phyloP scores from a whole-genome alignment of 331 rosid species.

The Malus hybrid region DNA sequence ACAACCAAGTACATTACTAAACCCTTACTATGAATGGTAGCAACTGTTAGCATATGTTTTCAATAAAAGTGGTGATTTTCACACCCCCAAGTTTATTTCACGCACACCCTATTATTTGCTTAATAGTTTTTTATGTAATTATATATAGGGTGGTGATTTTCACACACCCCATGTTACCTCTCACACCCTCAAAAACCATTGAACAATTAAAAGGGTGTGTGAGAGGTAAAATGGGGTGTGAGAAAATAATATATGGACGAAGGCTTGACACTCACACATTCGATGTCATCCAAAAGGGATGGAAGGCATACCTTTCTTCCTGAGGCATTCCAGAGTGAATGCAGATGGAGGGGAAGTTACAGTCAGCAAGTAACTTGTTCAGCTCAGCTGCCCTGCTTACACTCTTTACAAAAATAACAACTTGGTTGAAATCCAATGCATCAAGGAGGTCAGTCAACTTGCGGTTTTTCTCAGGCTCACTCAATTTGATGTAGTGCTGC shows the following conservation, averaged over 20 bases:
- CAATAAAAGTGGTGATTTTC: too few species aligned
- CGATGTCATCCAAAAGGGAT: background rate
- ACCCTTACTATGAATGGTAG: background rate
- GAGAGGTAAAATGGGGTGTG: too few species aligned
- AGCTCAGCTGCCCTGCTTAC: conserved; percentile 93
- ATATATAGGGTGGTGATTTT: too few species aligned
- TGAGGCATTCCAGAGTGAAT: conserved; percentile 99
- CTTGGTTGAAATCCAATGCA: conserved; percentile 95
- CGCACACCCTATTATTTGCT: too few species aligned
- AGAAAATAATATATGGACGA: background rate
- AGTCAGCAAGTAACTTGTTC: conserved; percentile 86
- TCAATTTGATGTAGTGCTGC: conserved; percentile 96
- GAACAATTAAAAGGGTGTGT: too few species aligned
- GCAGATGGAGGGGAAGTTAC: conserved; percentile 94
- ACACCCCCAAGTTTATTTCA: too few species aligned
- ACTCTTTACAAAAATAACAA: conserved; percentile 92
- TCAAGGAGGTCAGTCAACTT: conserved; percentile 94
- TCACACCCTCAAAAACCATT: too few species aligned
- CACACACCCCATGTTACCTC: too few species aligned
- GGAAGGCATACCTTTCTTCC: conserved; percentile 72
- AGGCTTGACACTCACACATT: background rate
- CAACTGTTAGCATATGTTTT: background rate
- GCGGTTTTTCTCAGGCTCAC: conserved; percentile 82
- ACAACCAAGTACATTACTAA: background rate
- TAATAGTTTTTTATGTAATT: too few species aligned